Conservation (phyloP, 2,329 filamentous ascomycete species). For the Dactylellina haptotyla region DNA sequence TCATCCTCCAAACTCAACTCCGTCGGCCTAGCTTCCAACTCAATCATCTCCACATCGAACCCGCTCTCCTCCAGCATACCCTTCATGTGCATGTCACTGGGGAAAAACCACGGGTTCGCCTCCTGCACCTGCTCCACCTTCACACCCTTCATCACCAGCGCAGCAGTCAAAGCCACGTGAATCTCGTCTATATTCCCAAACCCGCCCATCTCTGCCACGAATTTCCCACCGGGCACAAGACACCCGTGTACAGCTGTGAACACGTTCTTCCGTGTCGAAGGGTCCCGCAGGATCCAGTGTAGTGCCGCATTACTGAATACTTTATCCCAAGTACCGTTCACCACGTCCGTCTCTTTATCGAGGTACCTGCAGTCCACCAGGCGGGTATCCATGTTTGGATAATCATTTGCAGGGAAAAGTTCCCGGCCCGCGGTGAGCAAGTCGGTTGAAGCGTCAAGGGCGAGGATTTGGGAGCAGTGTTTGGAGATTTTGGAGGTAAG, state of each 20-base stretch:
- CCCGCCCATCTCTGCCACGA: conserved; percentile 56
- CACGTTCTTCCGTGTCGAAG: not conserved
- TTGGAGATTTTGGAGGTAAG: conserved; percentile 62
- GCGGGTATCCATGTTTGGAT: conserved; percentile 59
- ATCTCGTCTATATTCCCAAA: conserved; percentile 56
- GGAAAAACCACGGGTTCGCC: conserved; percentile 56
- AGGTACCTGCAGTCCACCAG: conserved; percentile 54
- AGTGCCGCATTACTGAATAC: conserved; percentile 63
- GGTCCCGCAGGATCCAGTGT: conserved; percentile 61
- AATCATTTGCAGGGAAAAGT: conserved; percentile 57
- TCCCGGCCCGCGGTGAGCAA: conserved; percentile 61
- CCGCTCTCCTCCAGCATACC: conserved; percentile 47
- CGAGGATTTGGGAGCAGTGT: conserved; percentile 59
- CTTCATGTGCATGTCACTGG: conserved; percentile 45
- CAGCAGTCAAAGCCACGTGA: conserved; percentile 53
- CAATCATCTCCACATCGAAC: conserved; percentile 55
- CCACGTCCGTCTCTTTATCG: conserved; percentile 12
- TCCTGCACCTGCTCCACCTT: conserved; percentile 1
- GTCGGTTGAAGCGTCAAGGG: conserved; percentile 62
- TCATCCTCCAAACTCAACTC: conserved; percentile 50
- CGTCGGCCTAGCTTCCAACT: conserved; percentile 56
- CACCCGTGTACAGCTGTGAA: conserved; percentile 19
- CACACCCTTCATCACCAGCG: conserved; percentile 52
- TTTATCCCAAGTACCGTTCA: conserved; percentile 60
- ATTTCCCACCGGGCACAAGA: conserved; percentile 51